A percentile compares a stretch with the other conserved stretches of the same genome.
phyloP scores from a whole-genome alignment of 2,329 filamentous ascomycete species.

The Pezicula neosporulosa region DNA sequence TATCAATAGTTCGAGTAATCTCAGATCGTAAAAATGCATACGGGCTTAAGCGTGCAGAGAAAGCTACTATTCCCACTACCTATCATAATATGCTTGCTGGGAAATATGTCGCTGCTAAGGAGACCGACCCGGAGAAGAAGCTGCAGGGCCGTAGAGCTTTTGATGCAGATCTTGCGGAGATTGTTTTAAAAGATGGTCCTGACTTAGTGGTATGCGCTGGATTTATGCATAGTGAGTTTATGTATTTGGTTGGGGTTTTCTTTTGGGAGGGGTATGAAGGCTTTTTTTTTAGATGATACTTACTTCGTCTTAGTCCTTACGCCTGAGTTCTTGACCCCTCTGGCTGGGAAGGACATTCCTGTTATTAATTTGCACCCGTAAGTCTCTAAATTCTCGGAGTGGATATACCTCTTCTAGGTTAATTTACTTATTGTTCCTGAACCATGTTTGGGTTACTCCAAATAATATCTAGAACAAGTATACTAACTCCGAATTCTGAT shows the following conservation, averaged over 20 bases:
- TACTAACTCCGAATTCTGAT: too few relatives aligned
- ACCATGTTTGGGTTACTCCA: too few relatives aligned
- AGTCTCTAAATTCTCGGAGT: too few relatives aligned
- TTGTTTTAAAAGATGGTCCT: constrained; percentile 49
- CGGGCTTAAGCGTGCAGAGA: constrained; percentile 57
- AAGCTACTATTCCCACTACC: constrained; percentile 56
- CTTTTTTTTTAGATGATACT: too few relatives aligned
- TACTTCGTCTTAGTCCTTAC: constrained; percentile 45
- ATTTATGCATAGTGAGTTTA: constrained; percentile 54
- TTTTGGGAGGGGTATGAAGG: too few relatives aligned
- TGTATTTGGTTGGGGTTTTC: too few relatives aligned
- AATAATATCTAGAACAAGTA: too few relatives aligned
- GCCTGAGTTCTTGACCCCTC: constrained; percentile 55
- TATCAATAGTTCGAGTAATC: constrained; percentile 55
- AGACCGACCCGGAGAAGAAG: constrained; percentile 37
- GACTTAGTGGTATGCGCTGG: constrained; percentile 65
- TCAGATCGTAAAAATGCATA: constrained; percentile 63
- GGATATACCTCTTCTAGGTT: too few relatives aligned
- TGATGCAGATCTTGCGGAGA: constrained; percentile 61
- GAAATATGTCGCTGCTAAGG: constrained; percentile 42
- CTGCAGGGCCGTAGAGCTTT: constrained; percentile 54
- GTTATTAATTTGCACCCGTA: constrained; percentile 72
- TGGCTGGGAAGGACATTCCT: constrained; percentile 48
- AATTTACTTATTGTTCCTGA: too few relatives aligned
- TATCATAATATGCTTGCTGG: constrained; percentile 63